phyloP scores from a whole-genome alignment of 169 alveolate genomes.

The Plasmodium fragile region DNA sequence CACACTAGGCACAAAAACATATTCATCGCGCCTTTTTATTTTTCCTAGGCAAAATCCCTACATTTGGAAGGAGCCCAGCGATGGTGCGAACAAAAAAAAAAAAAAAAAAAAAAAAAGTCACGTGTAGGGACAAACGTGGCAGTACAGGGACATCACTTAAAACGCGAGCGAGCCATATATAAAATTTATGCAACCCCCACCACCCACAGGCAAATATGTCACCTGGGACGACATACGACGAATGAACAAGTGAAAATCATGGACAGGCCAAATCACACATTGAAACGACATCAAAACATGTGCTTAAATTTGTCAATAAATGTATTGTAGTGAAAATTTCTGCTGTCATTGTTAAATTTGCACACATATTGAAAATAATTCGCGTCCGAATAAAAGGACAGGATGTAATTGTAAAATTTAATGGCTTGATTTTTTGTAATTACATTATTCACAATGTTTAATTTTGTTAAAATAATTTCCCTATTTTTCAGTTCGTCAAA shows the following conservation, averaged over 20 bases:
- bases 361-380: slow-evolving; percentile 48
- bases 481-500: slow-evolving; percentile 65
- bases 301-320: slow-evolving; percentile 45
- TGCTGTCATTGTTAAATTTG: slow-evolving; percentile 67
- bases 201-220: slow-evolving; percentile 26
- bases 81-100: slow-evolving; percentile 15
- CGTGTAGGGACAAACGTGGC: background rate
- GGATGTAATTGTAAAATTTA: slow-evolving; percentile 43
- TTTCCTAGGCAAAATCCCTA: slow-evolving; percentile 56
- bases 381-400: slow-evolving; percentile 58
- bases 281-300: slow-evolving; percentile 13
- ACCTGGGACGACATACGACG: slow-evolving; percentile 74
- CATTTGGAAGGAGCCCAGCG: slow-evolving; percentile 46
- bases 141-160: background rate
- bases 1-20: background rate
- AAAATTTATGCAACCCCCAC: background rate
- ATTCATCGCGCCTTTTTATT: slow-evolving; percentile 1
- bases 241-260: slow-evolving; percentile 21
- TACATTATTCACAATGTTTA: slow-evolving; percentile 25
- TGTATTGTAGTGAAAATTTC: slow-evolving; percentile 44
- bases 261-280: background rate
- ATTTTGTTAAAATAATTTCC: slow-evolving; percentile 56
- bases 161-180: background rate
- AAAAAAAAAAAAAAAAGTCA: slow-evolving; percentile 8
- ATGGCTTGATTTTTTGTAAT: slow-evolving; percentile 63